Conservation (phyloP, 2,329 filamentous ascomycete species). For the Neopestalotiopsis sp. region DNA sequence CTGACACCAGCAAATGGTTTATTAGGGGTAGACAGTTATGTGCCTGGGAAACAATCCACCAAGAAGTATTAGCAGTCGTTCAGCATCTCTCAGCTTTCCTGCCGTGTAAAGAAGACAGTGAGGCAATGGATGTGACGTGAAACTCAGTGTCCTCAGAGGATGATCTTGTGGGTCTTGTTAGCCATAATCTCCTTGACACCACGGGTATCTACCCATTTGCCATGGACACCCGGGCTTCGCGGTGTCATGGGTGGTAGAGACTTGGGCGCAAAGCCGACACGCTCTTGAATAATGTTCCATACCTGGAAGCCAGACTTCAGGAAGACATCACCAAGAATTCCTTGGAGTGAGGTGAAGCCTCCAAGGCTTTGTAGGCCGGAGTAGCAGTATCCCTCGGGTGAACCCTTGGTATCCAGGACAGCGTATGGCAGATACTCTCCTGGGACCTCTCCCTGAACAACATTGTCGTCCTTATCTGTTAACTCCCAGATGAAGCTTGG, state of each 20-base stretch:
- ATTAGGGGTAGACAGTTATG: not conserved
- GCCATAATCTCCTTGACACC: not conserved
- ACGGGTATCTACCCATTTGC: not conserved
- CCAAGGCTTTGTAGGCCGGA: constrained; percentile 73
- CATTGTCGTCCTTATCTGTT: constrained; percentile 45
- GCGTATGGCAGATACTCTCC: constrained; percentile 62
- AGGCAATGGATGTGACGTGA: not conserved
- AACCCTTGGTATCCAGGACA: constrained; percentile 47
- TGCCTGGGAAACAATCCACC: not conserved
- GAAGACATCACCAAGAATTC: constrained; percentile 79
- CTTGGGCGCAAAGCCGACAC: constrained; percentile 50
- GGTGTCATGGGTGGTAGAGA: constrained; percentile 26
- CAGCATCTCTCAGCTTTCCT: not conserved
- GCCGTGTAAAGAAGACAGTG: not conserved
- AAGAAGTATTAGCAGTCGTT: not conserved
- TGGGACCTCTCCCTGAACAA: constrained; percentile 57
- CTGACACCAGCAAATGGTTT: not conserved
- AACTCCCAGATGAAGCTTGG: constrained; percentile 62
- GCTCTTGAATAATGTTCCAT: constrained; percentile 61
- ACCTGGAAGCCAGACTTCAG: constrained; percentile 79
- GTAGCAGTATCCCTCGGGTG: constrained; percentile 57
- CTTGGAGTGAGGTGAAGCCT: constrained; percentile 53
- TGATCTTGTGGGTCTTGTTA: constrained; percentile 15
- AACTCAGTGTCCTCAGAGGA: constrained; percentile 6
- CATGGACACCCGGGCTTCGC: constrained; percentile 3